These are phyloP conservation scores for Fraxinus sp. DNA, from an alignment of 305 asterid genomes.

Conservation along the genomic window DNA sequence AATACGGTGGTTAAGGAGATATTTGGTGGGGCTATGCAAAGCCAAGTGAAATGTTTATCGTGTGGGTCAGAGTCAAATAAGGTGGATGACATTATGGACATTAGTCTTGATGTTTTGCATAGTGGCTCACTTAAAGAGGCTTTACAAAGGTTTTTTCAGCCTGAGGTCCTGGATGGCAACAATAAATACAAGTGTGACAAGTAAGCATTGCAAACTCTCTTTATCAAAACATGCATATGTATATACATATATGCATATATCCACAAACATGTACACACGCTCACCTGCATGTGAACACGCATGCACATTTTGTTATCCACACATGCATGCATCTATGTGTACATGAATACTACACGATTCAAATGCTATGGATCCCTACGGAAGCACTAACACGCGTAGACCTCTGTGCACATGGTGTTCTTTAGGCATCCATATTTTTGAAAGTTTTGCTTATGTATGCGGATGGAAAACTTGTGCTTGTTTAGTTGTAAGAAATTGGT, in stretches of 20 bases:
- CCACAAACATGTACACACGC: neutral
- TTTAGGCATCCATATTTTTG: constrained; percentile 15
- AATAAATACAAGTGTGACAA: constrained; percentile 87
- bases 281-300: neutral
- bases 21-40: constrained; percentile 92
- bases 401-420: neutral
- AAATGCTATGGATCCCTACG: neutral
- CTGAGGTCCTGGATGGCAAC: constrained; percentile 89
- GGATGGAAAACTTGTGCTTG: constrained; percentile 37
- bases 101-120: constrained; percentile 90
- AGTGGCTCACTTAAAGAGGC: constrained; percentile 80
- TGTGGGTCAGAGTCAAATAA: constrained; percentile 94
- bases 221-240: neutral
- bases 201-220: constrained; percentile 46
- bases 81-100: constrained; percentile 96
- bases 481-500: constrained; percentile 93
- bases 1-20: constrained; percentile 83
- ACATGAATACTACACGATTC: neutral
- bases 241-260: neutral
- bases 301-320: constrained; percentile 7
- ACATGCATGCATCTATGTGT: neutral
- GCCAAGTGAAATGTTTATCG: constrained; percentile 92
- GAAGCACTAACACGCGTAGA: neutral
- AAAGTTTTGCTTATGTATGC: constrained; percentile 18
- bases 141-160: constrained; percentile 78